Percentiles rank a stretch among this genome's conserved stretches.
phyloP scores from a whole-genome alignment of 1,284 basidiomycete genomes.

The Amylostereum areolatum region DNA sequence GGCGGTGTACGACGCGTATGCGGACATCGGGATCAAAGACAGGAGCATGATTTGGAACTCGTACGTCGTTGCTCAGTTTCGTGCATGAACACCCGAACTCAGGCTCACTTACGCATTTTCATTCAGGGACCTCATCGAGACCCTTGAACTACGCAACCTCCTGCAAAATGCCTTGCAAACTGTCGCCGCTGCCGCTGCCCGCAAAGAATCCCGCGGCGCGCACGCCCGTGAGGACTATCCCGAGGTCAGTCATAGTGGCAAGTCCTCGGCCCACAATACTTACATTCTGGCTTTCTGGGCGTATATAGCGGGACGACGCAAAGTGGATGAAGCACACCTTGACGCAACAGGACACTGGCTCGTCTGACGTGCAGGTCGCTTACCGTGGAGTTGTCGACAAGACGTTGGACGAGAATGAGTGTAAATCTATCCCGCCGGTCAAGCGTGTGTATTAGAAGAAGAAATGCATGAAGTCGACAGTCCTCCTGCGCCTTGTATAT shows the following conservation, averaged over 20 bases:
- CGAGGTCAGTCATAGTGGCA: slow-evolving; percentile 59
- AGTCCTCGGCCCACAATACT: too few species aligned
- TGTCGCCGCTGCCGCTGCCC: slow-evolving; percentile 89
- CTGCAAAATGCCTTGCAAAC: slow-evolving; percentile 95
- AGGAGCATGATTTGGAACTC: slow-evolving; percentile 99
- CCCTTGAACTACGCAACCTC: slow-evolving; percentile 94
- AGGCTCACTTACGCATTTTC: background rate
- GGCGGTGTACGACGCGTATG: slow-evolving; percentile 83
- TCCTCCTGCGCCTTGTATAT: too few species aligned
- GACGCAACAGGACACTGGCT: too few species aligned
- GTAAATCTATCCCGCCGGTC: too few species aligned
- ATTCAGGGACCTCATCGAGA: slow-evolving; percentile 90
- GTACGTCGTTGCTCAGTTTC: slow-evolving; percentile 44
- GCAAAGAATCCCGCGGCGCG: slow-evolving; percentile 96
- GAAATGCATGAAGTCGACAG: too few species aligned
- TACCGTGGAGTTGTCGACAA: too few species aligned
- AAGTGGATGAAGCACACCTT: too few species aligned
- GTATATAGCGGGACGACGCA: too few species aligned
- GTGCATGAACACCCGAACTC: background rate
- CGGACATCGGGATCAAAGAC: slow-evolving; percentile 94
- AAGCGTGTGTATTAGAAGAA: too few species aligned
- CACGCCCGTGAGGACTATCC: slow-evolving; percentile 97
- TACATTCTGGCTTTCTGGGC: too few species aligned
- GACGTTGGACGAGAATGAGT: too few species aligned
- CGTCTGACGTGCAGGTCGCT: too few species aligned